Evolutionary conservation across 371 early-diverging fungal species (phyloP).

Genomic region (Mortierella sp.): DNA sequence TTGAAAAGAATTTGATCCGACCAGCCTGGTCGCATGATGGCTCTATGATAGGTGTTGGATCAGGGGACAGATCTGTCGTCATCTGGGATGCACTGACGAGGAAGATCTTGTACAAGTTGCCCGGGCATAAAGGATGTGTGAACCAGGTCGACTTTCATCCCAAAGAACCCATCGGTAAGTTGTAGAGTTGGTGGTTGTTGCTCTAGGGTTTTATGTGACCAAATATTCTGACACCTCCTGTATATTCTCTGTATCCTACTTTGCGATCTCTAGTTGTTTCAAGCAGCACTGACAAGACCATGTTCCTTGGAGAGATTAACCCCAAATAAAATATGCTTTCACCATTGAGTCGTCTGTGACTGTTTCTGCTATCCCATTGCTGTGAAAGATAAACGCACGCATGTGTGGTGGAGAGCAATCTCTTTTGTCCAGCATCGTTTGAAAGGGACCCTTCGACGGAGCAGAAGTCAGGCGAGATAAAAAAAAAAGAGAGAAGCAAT

Average conservation of each 20-base stretch:
- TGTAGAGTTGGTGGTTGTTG: not conserved
- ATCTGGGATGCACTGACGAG: conserved; percentile 94
- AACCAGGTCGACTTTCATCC: conserved; percentile 98
- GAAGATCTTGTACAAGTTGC: conserved; percentile 91
- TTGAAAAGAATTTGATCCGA: conserved; percentile 90
- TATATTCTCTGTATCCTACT: not conserved
- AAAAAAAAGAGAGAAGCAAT: not conserved
- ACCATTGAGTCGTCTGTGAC: too few species aligned
- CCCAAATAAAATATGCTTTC: conserved; percentile 25
- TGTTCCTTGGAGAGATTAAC: conserved; percentile 89
- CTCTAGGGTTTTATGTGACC: too few species aligned
- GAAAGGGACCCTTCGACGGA: too few species aligned
- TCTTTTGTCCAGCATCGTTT: too few species aligned
- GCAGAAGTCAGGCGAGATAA: not conserved
- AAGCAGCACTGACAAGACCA: conserved; percentile 85
- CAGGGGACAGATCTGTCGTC: conserved; percentile 93
- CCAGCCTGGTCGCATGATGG: conserved; percentile 95
- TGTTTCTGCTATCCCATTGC: too few species aligned
- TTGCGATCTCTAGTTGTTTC: conserved; percentile 66
- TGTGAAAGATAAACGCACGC: too few species aligned
- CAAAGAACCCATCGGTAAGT: conserved; percentile 80
- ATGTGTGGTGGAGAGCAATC: too few species aligned
- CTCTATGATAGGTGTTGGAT: conserved; percentile 88
- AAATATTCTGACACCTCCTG: not conserved
- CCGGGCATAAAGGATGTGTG: conserved; percentile 97